Evolutionary conservation across 2,329 filamentous ascomycete species (phyloP).

Genomic region (Colletotrichum lupini): DNA sequence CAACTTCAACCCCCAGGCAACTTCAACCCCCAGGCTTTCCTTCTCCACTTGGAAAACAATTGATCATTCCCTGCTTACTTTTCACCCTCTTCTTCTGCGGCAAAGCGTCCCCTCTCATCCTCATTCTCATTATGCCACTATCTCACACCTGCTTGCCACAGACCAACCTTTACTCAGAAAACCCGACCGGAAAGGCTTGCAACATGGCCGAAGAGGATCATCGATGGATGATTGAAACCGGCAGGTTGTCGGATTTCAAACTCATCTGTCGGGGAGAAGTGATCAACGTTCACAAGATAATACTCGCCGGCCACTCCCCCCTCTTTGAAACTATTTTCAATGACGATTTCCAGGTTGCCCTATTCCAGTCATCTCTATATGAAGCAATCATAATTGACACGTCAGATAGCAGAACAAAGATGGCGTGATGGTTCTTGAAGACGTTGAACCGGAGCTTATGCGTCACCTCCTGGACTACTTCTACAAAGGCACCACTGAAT

Average conservation of each 20-base stretch:
- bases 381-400: background rate
- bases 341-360: background rate
- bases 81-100: background rate
- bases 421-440: background rate
- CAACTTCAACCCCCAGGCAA: background rate
- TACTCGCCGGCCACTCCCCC: background rate
- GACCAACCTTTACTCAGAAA: background rate
- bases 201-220: background rate
- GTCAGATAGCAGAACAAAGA: background rate
- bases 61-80: background rate
- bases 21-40: background rate
- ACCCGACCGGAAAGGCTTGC: background rate
- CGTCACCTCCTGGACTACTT: background rate
- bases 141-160: background rate
- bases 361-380: too few relatives aligned
- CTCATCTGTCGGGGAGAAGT: background rate
- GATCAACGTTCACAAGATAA: background rate
- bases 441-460: background rate
- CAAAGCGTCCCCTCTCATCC: background rate
- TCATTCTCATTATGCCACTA: background rate
- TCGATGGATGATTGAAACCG: background rate
- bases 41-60: background rate
- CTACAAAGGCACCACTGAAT: background rate
- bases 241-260: background rate
- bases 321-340: background rate